Percentiles rank a stretch among this genome's conserved stretches.
phyloP scores from a whole-genome alignment of 75 land plant species.

The Pinus taeda region DNA sequence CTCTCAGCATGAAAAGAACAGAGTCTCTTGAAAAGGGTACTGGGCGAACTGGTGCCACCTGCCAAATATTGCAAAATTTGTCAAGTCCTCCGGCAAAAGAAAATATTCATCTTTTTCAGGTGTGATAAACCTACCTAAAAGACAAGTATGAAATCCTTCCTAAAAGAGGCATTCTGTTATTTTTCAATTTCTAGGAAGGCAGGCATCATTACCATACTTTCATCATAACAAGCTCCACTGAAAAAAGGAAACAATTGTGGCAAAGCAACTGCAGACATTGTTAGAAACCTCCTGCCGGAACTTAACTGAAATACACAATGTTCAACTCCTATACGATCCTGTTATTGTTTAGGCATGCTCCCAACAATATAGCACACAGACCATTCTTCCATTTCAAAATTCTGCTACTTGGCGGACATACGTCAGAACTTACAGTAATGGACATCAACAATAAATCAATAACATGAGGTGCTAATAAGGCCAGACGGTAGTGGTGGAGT shows the following conservation, averaged over 20 bases:
- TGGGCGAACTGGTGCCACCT: constrained; percentile 68
- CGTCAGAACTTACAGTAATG: too few relatives aligned
- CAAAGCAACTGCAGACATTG: constrained; percentile 1
- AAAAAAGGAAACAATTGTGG: background rate
- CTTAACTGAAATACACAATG: too few relatives aligned
- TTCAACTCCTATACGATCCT: too few relatives aligned
- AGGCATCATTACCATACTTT: background rate
- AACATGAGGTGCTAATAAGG: too few relatives aligned
- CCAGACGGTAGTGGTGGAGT: too few relatives aligned
- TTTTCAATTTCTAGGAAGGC: background rate
- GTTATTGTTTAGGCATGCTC: too few relatives aligned
- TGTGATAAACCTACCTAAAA: constrained; percentile 3
- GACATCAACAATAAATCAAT: too few relatives aligned
- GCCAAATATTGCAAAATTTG: constrained; percentile 13
- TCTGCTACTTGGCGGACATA: too few relatives aligned
- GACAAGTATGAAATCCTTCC: background rate
- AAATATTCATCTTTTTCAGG: background rate
- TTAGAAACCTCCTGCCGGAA: background rate
- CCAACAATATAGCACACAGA: too few relatives aligned
- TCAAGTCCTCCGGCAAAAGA: background rate
- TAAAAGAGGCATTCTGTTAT: background rate
- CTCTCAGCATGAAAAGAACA: constrained; percentile 59
- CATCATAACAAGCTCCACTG: background rate
- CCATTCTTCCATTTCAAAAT: too few relatives aligned
- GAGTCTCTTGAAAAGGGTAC: constrained; percentile 58